phyloP scores from a whole-genome alignment of 345 rosid species.

The Salix koriyanagi region DNA sequence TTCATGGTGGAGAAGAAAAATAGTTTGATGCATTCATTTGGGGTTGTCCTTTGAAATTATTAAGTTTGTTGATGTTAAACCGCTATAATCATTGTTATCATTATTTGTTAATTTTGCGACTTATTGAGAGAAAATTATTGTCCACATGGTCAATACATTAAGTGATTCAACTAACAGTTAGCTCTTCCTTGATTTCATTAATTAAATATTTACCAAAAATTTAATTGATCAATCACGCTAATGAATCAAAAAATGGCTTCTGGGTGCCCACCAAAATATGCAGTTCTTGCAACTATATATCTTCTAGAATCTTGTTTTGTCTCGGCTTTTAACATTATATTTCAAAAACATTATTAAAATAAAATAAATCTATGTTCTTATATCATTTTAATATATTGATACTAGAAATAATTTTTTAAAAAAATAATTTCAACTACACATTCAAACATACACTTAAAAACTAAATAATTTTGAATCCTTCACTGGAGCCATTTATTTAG shows the following conservation, averaged over 20 bases:
- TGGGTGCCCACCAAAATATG: background rate
- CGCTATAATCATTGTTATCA: background rate
- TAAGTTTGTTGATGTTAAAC: conserved; percentile 2
- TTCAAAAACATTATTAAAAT: too few species aligned
- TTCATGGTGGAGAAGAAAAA: background rate
- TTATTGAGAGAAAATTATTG: background rate
- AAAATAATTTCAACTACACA: too few species aligned
- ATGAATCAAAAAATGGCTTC: conserved; percentile 11
- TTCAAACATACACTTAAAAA: too few species aligned
- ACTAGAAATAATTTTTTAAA: too few species aligned
- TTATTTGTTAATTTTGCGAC: background rate
- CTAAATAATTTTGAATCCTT: too few species aligned
- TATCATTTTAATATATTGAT: too few species aligned
- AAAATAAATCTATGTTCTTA: too few species aligned
- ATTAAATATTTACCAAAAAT: background rate
- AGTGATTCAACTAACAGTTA: conserved; percentile 35
- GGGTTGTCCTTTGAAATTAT: background rate
- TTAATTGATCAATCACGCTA: background rate
- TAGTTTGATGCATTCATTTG: background rate
- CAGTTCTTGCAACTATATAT: background rate
- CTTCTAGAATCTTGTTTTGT: background rate
- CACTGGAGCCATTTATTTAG: too few species aligned
- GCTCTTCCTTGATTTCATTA: background rate
- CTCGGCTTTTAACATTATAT: too few species aligned
- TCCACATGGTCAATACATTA: background rate